These are phyloP conservation scores for Elaeis oleifera DNA, from an alignment of 202 grass and related monocot genomes.

Conservation along the genomic window DNA sequence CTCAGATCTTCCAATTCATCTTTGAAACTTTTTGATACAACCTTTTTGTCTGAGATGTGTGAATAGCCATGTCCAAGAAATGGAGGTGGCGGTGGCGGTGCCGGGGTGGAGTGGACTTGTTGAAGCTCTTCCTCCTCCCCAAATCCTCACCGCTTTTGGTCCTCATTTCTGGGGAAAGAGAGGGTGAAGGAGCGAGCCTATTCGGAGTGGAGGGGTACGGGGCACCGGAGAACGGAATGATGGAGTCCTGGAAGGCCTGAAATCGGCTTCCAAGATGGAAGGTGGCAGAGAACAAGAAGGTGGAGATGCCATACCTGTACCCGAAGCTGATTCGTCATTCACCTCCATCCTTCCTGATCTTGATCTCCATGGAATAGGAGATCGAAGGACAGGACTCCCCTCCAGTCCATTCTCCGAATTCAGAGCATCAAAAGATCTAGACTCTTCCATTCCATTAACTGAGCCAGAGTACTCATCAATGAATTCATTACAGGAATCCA, in stretches of 20 bases:
- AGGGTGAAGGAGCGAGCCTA: constrained; percentile 41
- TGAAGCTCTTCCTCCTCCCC: constrained; percentile 29
- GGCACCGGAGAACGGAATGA: neutral
- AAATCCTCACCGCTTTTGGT: constrained; percentile 46
- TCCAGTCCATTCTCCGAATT: neutral
- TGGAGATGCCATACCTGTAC: too few relatives aligned
- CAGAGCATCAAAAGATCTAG: too few relatives aligned
- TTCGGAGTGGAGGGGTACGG: constrained; percentile 1
- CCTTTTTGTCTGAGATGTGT: constrained; percentile 22
- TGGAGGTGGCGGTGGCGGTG: constrained; percentile 56
- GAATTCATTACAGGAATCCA: neutral
- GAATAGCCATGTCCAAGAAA: constrained; percentile 40
- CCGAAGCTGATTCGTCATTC: constrained; percentile 3
- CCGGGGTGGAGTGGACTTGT: constrained; percentile 32
- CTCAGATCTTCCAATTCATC: constrained; percentile 59
- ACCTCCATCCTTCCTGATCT: constrained; percentile 28
- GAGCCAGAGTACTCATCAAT: neutral
- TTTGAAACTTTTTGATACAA: constrained; percentile 41
- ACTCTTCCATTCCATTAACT: neutral
- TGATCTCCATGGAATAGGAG: constrained; percentile 82
- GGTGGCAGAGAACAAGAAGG: neutral
- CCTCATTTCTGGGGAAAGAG: constrained; percentile 36
- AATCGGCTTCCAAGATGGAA: constrained; percentile 13
- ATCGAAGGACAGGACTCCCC: constrained; percentile 43
- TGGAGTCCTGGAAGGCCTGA: constrained; percentile 23